Percentiles rank a stretch among this genome's conserved stretches.
phyloP scores from a whole-genome alignment of 1,284 basidiomycete genomes.

The Malassezia sympodialis region DNA sequence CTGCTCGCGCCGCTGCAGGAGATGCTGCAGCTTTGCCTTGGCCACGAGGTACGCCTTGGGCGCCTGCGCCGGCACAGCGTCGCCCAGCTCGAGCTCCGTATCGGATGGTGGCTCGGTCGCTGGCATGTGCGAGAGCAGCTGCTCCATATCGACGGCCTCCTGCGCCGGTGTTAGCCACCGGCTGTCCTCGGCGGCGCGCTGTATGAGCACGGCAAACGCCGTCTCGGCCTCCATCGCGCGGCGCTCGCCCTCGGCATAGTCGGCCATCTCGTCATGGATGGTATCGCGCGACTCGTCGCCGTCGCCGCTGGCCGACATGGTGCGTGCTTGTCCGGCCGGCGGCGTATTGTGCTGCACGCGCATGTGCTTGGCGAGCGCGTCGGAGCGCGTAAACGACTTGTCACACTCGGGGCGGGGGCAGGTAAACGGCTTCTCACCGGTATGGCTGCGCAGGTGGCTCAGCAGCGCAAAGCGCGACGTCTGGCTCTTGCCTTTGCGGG shows the following conservation, averaged over 20 bases:
- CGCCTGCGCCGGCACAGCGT: conserved; percentile 1
- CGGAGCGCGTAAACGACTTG: conserved; percentile 81
- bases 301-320: conserved; percentile 16
- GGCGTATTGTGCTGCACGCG: conserved; percentile 62
- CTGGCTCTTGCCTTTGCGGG: conserved; percentile 65
- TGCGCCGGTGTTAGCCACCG: conserved; percentile 25
- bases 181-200: conserved; percentile 12
- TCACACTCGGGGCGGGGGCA: conserved; percentile 80
- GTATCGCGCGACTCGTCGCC: conserved; percentile 17
- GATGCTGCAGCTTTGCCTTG: conserved; percentile 33
- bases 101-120: not conserved
- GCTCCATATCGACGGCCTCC: conserved; percentile 29
- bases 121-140: conserved; percentile 15
- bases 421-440: conserved; percentile 82
- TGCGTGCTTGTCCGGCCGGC: conserved; percentile 22
- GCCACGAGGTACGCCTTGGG: conserved; percentile 32
- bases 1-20: conserved; percentile 21
- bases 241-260: conserved; percentile 24
- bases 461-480: conserved; percentile 77
- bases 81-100: not conserved
- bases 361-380: conserved; percentile 82
- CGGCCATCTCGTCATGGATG: conserved; percentile 29
- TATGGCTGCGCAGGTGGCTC: conserved; percentile 68
- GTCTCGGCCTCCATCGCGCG: conserved; percentile 5
- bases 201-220: not conserved